Evolutionary conservation across 2,329 filamentous ascomycete species (phyloP).

Genomic region (Trichophyton equinum): DNA sequence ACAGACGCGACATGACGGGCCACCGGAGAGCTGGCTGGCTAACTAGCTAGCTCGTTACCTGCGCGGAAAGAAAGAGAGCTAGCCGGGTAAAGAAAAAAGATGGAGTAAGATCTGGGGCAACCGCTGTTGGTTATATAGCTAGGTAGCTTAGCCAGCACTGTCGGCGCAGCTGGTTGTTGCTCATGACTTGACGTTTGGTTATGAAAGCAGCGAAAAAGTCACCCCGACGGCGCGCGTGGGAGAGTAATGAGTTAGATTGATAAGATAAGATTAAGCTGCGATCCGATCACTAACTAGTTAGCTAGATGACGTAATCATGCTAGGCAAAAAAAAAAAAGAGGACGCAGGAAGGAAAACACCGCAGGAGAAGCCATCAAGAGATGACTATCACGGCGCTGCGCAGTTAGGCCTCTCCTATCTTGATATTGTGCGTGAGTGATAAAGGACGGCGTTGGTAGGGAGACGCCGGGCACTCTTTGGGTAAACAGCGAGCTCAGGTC

Average conservation of each 20-base stretch:
- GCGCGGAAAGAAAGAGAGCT: neutral
- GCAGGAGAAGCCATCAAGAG: neutral
- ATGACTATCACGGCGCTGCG: neutral
- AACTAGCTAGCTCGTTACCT: neutral
- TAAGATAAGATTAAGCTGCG: slow-evolving; percentile 1
- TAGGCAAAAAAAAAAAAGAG: neutral
- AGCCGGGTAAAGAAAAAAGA: neutral
- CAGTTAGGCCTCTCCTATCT: neutral
- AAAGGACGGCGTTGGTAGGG: neutral
- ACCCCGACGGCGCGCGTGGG: neutral
- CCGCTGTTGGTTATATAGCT: neutral
- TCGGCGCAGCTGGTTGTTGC: neutral
- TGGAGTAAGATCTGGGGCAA: neutral
- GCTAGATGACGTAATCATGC: neutral
- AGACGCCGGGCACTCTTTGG: neutral
- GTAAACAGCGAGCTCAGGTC: neutral
- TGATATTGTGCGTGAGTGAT: neutral
- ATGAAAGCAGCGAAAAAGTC: neutral
- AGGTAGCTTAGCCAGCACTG: neutral
- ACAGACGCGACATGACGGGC: slow-evolving; percentile 5
- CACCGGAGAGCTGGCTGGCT: neutral
- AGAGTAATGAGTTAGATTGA: neutral
- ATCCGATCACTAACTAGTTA: neutral
- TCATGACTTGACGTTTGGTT: neutral
- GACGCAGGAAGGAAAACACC: neutral